phyloP scores from a whole-genome alignment of 1,284 basidiomycete species.

The Leccinum pseudoinsigne region DNA sequence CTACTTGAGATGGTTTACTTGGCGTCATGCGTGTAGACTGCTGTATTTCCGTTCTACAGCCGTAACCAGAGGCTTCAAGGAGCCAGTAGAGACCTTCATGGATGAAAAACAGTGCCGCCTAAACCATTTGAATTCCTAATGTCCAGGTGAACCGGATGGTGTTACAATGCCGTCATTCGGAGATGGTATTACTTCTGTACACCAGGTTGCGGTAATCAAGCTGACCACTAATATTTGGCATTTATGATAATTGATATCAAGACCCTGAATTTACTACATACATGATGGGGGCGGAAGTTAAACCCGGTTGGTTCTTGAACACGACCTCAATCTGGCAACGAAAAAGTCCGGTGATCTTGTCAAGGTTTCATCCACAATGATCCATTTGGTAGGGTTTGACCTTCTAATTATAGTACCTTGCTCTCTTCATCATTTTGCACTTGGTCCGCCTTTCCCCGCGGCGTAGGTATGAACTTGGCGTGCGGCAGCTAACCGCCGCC shows the following conservation, averaged over 20 bases:
- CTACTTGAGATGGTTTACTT: background rate
- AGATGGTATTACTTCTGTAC: background rate
- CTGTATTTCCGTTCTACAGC: conserved; percentile 30
- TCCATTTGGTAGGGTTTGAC: conserved; percentile 3
- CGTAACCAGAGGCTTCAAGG: conserved; percentile 6
- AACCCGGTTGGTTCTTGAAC: background rate
- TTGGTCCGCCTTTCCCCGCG: conserved; percentile 24
- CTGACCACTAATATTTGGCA: background rate
- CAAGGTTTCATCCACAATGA: conserved; percentile 6
- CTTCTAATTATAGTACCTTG: conserved; percentile 7
- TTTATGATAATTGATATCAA: conserved; percentile 1
- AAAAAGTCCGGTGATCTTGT: conserved; percentile 1
- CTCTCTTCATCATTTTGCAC: background rate
- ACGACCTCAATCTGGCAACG: conserved; percentile 7
- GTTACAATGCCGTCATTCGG: background rate
- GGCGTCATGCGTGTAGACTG: background rate
- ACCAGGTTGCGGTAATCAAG: background rate
- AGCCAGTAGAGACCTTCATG: background rate
- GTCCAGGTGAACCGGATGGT: background rate
- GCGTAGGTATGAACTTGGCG: conserved; percentile 1
- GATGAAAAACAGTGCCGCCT: background rate
- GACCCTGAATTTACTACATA: conserved; percentile 19
- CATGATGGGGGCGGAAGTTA: conserved; percentile 6
- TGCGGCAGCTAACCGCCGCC: conserved; percentile 7
- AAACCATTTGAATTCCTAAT: background rate